Evolutionary conservation across 495 filamentous ascomycete genomes (phyloP), one percentile per base, ranked within the genome.

Genomic region (Arthonia radiata): DNA sequence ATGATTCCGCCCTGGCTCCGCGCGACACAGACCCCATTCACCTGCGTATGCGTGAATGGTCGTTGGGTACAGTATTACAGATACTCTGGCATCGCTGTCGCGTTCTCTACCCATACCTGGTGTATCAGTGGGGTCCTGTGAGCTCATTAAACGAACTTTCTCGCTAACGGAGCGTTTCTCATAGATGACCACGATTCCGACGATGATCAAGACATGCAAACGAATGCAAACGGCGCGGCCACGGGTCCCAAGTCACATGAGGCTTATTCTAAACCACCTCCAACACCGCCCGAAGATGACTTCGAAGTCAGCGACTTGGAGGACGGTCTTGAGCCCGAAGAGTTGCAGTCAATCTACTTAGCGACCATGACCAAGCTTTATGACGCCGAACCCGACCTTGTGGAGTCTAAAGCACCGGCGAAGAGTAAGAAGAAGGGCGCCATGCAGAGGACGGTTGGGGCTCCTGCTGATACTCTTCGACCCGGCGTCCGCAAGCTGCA

Each of bases 321-420:
- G 30, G 63, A 56, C 38, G 60, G 60, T 29, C 32, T 64, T 16
- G 63, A 67, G 23, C 60, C 79, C 3, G 78, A 90, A 29, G 62
- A 76, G 24, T 56, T 93, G 28, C 53, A 80, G 25, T 64, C 76
- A 0, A 60, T 61, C 22, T 90, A 79, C 48, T 37, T 93, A 16
- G 63, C 71, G 5, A 52, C 68, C 10, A 74, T 80, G 43, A 54
- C 53, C 2, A 68, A 58, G 27, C 49, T 90, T 3, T 90, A 80
- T 42, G 44, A 61, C n/a, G 43, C 82, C 10, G 57, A 70, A 27
- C 70, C 75, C n/a, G 61, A 70, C 6, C 13, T 25, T 6, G 18
- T 38, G 3, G 42, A 36, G 1, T 17, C 22, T 7, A 24, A 24
- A 8, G 11, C 28, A 12, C 27, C 25, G 4, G 27, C 13, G 9